These are phyloP conservation scores for Ceratocystis alfenasii DNA, from an alignment of 2,329 filamentous ascomycete species.

Conservation along the genomic window DNA sequence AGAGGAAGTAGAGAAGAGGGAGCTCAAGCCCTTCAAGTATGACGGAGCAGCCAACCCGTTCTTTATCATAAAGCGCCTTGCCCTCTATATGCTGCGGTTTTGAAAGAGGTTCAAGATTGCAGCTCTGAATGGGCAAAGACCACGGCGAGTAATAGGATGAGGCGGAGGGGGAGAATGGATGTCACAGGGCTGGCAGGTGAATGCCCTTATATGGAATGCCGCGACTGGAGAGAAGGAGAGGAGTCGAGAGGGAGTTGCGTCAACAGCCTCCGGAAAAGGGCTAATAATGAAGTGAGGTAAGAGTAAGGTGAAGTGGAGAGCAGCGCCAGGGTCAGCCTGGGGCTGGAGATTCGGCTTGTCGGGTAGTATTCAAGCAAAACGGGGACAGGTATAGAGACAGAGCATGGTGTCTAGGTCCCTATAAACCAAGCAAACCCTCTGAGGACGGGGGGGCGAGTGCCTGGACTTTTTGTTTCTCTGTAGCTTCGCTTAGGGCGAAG, in stretches of 20 bases:
- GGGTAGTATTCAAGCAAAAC: background rate
- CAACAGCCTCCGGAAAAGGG: background rate
- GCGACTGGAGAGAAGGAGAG: background rate
- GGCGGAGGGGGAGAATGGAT: background rate
- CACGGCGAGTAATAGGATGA: background rate
- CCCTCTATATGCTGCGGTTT: no score
- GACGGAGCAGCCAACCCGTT: no score
- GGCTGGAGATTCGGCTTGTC: background rate
- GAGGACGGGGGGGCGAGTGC: background rate
- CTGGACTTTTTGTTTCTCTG: constrained; percentile 11
- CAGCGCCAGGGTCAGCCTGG: background rate
- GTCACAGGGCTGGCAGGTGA: background rate
- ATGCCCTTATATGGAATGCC: background rate
- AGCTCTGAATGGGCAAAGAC: background rate
- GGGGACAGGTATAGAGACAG: background rate
- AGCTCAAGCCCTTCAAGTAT: no score
- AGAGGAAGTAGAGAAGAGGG: no score
- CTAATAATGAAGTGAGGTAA: background rate
- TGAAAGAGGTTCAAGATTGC: no score
- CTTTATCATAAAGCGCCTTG: no score
- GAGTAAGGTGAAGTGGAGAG: no score
- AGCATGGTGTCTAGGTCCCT: no score
- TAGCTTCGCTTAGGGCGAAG: constrained; percentile 9
- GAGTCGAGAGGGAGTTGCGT: background rate
- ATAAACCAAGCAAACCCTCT: background rate